Conservation (phyloP, 2,329 filamentous ascomycete species). For the Penicillium paneum region DNA sequence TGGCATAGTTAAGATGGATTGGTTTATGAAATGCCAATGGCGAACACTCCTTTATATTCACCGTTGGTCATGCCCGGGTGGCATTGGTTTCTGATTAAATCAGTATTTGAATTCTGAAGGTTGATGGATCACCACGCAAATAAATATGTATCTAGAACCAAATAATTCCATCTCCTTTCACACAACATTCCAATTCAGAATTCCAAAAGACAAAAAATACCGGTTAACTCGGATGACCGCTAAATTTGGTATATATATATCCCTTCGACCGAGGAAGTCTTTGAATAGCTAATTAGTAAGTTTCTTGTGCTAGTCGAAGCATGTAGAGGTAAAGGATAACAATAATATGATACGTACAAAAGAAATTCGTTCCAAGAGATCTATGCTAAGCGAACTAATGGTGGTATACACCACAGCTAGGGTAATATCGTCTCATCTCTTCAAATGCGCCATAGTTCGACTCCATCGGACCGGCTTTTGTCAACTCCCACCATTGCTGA, state of each 20-base stretch:
- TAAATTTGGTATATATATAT: neutral
- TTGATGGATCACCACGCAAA: neutral
- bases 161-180: neutral
- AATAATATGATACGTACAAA: neutral
- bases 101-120: neutral
- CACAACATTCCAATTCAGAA: neutral
- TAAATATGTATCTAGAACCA: neutral
- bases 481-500: conserved; percentile 39
- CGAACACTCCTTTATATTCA: conserved; percentile 17
- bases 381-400: neutral
- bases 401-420: conserved; percentile 18
- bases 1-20: neutral
- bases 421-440: conserved; percentile 28
- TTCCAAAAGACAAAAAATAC: neutral
- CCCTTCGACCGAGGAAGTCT: neutral
- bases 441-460: conserved; percentile 41
- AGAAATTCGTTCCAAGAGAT: neutral
- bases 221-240: no score
- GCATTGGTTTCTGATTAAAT: neutral
- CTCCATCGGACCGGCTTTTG: conserved; percentile 32
- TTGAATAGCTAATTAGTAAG: neutral
- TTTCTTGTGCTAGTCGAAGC: neutral
- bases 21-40: conserved; percentile 8
- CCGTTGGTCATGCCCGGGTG: conserved; percentile 3
- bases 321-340: neutral